Evolutionary conservation across 345 rosid genomes (phyloP).

Genomic region (Brassica cretica): DNA sequence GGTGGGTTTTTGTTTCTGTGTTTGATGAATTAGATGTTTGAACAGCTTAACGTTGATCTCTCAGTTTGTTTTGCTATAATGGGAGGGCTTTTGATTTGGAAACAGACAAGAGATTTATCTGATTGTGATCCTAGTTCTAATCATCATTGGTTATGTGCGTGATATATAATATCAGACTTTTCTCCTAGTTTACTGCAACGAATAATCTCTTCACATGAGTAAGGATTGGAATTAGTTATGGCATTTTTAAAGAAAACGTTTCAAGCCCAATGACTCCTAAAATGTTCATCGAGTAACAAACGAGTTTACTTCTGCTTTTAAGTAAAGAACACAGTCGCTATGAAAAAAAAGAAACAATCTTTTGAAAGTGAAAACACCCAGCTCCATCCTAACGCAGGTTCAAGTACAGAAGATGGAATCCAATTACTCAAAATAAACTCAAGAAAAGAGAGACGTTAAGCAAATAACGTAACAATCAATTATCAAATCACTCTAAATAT

Average conservation of each 20-base stretch:
- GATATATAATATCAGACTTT: not conserved
- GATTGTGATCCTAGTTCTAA: not conserved
- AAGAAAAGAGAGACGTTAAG: not conserved
- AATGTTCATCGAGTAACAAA: not conserved
- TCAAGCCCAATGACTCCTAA: not conserved
- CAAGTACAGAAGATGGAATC: not conserved
- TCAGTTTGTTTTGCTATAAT: not conserved
- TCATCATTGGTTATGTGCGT: not conserved
- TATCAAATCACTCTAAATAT: not conserved
- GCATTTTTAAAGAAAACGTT: not conserved
- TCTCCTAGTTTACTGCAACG: not conserved
- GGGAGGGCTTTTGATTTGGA: not conserved
- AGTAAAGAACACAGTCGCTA: not conserved
- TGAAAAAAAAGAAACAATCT: not conserved
- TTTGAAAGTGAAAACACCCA: not conserved
- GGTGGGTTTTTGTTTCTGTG: slow-evolving; percentile 9
- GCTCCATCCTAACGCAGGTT: not conserved
- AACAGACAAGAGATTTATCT: not conserved
- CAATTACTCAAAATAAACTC: not conserved
- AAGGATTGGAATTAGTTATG: not conserved
- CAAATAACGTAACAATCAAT: not conserved
- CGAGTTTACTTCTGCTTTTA: not conserved
- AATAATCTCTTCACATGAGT: not conserved
- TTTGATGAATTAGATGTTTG: slow-evolving; percentile 17
- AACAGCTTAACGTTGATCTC: not conserved